These are phyloP conservation scores for Pontederia crassipes DNA, from an alignment of 176 grass and related monocot genomes.

Conservation along the genomic window DNA sequence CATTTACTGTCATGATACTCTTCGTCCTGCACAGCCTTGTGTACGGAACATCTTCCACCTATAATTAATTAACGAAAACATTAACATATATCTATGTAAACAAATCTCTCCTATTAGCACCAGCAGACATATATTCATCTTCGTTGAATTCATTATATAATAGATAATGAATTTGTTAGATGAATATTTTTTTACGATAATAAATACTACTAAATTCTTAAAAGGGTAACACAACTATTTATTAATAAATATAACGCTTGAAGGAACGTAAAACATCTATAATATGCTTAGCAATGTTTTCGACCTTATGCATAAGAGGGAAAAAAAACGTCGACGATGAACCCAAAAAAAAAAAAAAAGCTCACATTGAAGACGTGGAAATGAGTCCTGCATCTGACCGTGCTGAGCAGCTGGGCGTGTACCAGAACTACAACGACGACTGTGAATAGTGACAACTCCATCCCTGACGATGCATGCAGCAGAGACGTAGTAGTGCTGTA, in stretches of 20 bases:
- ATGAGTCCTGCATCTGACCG: background rate
- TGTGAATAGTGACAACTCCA: background rate
- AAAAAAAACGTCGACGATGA: too few relatives aligned
- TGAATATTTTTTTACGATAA: background rate
- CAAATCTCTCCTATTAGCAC: background rate
- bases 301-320: too few relatives aligned
- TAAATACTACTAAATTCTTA: too few relatives aligned
- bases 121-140: background rate
- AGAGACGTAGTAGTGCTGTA: too few relatives aligned
- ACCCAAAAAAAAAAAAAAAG: too few relatives aligned
- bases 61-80: background rate
- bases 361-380: background rate
- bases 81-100: too few relatives aligned
- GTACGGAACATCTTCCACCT: slow-evolving; percentile 3
- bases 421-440: background rate
- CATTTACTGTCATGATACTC: slow-evolving; percentile 9
- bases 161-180: background rate
- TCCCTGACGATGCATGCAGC: too few relatives aligned
- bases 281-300: too few relatives aligned
- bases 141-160: background rate
- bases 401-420: background rate
- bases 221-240: too few relatives aligned
- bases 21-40: slow-evolving; percentile 12
- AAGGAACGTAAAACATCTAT: too few relatives aligned
- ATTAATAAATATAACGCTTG: too few relatives aligned